Evolutionary conservation across 306 rosid species (phyloP).

Genomic region (Rosa chinensis): DNA sequence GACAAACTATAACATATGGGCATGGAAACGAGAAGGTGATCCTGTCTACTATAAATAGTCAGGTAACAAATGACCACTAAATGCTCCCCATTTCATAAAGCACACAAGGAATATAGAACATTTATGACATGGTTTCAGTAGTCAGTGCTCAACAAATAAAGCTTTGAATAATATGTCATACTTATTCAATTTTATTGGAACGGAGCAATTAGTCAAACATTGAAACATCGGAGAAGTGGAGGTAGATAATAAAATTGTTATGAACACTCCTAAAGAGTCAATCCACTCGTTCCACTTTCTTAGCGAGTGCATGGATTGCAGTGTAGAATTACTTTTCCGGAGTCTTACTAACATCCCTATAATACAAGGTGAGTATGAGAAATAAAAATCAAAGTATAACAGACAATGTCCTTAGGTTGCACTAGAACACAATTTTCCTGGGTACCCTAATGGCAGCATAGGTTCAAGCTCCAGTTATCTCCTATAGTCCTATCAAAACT

Average conservation of each 20-base stretch:
- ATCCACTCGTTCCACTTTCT: neutral
- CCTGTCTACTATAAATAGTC: neutral
- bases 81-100: neutral
- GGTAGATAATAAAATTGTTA: neutral
- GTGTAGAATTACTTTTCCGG: neutral
- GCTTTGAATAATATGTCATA: neutral
- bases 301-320: neutral
- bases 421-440: neutral
- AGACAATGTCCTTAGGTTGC: neutral
- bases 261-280: neutral
- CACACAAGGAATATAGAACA: neutral
- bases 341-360: neutral
- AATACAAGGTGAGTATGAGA: constrained; percentile 7
- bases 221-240: neutral
- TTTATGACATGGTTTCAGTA: neutral
- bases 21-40: neutral
- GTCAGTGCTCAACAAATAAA: neutral
- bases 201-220: neutral
- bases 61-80: neutral
- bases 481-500: neutral
- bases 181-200: neutral
- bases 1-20: neutral
- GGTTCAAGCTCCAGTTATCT: neutral
- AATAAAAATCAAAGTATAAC: neutral
- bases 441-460: neutral